Evolutionary conservation across 2,329 filamentous ascomycete species (phyloP).

Genomic region (Aspergillus intermedius): DNA sequence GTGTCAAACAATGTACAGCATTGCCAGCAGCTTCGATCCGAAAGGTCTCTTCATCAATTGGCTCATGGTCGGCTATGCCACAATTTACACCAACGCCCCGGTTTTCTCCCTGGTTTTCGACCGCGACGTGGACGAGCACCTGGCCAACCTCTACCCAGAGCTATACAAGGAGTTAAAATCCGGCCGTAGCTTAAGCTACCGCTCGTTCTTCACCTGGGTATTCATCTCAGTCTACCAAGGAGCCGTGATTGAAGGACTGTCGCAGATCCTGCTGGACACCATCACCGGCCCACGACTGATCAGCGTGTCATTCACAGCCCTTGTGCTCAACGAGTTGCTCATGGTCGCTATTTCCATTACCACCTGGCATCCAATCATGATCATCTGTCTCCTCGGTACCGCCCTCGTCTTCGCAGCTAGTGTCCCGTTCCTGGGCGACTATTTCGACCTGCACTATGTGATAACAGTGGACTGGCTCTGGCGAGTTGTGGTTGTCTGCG

Average conservation of each 20-base stretch:
- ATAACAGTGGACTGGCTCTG: constrained; percentile 77
- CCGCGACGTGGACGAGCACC: constrained; percentile 85
- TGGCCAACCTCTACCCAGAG: constrained; percentile 93
- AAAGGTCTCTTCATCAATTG: constrained; percentile 94
- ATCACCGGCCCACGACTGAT: constrained; percentile 66
- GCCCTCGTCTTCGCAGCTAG: constrained; percentile 72
- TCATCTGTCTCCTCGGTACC: constrained; percentile 75
- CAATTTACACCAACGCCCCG: constrained; percentile 86
- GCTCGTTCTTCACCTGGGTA: constrained; percentile 96
- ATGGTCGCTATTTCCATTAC: constrained; percentile 98
- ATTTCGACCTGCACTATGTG: constrained; percentile 79
- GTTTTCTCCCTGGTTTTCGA: constrained; percentile 93
- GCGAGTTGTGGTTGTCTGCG: constrained; percentile 73
- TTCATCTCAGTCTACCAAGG: constrained; percentile 93
- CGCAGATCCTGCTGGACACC: constrained; percentile 77
- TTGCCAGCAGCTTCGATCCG: constrained; percentile 85
- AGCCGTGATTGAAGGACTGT: constrained; percentile 87
- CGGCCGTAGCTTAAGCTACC: constrained; percentile 79
- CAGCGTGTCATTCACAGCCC: constrained; percentile 80
- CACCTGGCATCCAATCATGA: constrained; percentile 94
- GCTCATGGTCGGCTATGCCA: constrained; percentile 94
- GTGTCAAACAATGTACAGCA: constrained; percentile 95
- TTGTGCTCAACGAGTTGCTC: constrained; percentile 87
- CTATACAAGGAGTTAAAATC: constrained; percentile 95
- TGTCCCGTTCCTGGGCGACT: constrained; percentile 79